Conservation (phyloP, 768 basidiomycete genomes). For the Phlebiopsis flavidoalba region DNA sequence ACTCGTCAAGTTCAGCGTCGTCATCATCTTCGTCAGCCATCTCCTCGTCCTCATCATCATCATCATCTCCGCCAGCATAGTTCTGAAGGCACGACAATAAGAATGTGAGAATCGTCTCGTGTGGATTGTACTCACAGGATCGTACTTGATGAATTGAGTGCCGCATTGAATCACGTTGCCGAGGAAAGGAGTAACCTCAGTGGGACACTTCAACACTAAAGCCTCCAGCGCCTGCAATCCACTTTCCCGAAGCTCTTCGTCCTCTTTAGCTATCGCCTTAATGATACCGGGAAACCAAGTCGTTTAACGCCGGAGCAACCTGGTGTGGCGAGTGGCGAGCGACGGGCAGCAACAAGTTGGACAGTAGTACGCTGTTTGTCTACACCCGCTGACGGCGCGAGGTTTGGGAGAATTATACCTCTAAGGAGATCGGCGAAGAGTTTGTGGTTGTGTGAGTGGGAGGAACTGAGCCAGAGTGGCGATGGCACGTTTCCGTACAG, state of each 20-base stretch:
- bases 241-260: conserved; percentile 81
- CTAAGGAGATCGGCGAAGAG: conserved; percentile 60
- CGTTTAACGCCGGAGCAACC: conserved; percentile 52
- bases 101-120: not conserved
- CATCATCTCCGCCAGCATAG: conserved; percentile 71
- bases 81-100: conserved; percentile 38
- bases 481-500: conserved; percentile 91
- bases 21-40: conserved; percentile 68
- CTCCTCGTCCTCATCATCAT: conserved; percentile 57
- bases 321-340: conserved; percentile 69
- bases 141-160: conserved; percentile 81
- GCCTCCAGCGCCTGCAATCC: conserved; percentile 87
- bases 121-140: conserved; percentile 61
- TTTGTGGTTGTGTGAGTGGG: conserved; percentile 58
- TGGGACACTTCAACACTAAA: conserved; percentile 76
- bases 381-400: conserved; percentile 43
- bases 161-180: conserved; percentile 64
- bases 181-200: conserved; percentile 74
- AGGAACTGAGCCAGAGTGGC: conserved; percentile 81
- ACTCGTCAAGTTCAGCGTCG: conserved; percentile 78
- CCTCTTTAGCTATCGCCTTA: conserved; percentile 64
- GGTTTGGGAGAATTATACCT: conserved; percentile 55
- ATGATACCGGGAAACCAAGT: conserved; percentile 70
- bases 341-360: conserved; percentile 74
- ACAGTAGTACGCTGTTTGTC: conserved; percentile 76